Evolutionary conservation across 495 filamentous ascomycete species (phyloP).

Genomic region (Arthonia radiata): DNA sequence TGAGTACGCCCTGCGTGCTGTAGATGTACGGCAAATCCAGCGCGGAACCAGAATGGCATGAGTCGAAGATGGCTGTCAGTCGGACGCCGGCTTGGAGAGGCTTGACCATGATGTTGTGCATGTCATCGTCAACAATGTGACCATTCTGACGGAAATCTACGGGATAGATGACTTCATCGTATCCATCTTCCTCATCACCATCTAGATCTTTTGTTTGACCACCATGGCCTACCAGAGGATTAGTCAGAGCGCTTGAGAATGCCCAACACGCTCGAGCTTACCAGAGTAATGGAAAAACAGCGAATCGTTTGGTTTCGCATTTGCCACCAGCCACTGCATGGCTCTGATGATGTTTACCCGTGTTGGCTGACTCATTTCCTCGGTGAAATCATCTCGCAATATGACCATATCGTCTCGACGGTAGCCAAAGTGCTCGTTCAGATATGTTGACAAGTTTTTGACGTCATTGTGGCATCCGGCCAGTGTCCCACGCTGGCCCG

Average conservation of each 20-base stretch:
- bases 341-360: slow-evolving; percentile 89
- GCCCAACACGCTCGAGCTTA: slow-evolving; percentile 16
- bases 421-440: slow-evolving; percentile 80
- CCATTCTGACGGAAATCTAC: slow-evolving; percentile 78
- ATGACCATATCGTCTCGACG: slow-evolving; percentile 95
- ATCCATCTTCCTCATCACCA: slow-evolving; percentile 83
- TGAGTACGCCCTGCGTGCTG: slow-evolving; percentile 76
- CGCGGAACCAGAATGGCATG: slow-evolving; percentile 93
- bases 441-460: slow-evolving; percentile 84
- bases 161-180: slow-evolving; percentile 95
- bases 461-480: slow-evolving; percentile 96
- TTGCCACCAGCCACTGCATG: slow-evolving; percentile 97
- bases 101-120: slow-evolving; percentile 91
- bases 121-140: slow-evolving; percentile 94
- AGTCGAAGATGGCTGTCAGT: slow-evolving; percentile 94
- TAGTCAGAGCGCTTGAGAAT: background rate
- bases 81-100: slow-evolving; percentile 64
- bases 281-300: slow-evolving; percentile 98
- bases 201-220: slow-evolving; percentile 92
- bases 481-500: slow-evolving; percentile 73
- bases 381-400: slow-evolving; percentile 89
- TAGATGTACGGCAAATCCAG: slow-evolving; percentile 95
- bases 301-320: slow-evolving; percentile 80
- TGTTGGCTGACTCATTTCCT: slow-evolving; percentile 92
- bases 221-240: slow-evolving; percentile 71